These are phyloP conservation scores for Vitis riparia DNA, from an alignment of 164 flowering plant species.

Conservation along the genomic window DNA sequence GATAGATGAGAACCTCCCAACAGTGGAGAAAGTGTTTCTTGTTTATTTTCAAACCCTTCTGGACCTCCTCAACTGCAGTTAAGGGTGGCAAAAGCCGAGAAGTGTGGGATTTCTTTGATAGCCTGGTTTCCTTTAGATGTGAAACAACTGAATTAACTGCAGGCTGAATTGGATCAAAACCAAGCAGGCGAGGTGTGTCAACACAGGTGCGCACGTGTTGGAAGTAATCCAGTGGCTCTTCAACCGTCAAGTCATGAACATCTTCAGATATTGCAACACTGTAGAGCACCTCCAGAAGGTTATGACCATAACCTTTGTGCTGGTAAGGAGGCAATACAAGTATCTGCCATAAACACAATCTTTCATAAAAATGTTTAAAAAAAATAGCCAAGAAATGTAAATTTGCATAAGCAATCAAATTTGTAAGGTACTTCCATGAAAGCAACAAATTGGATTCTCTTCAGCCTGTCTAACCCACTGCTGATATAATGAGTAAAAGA, in stretches of 20 bases:
- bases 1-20: conserved; percentile 90
- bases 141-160: conserved; percentile 40
- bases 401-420: not conserved
- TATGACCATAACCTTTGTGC: conserved; percentile 75
- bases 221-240: conserved; percentile 85
- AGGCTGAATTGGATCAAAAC: conserved; percentile 35
- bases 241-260: conserved; percentile 76
- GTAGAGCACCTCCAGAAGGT: conserved; percentile 64
- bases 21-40: conserved; percentile 85
- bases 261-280: conserved; percentile 65
- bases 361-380: not conserved
- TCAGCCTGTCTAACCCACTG: not conserved
- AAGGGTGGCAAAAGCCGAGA: conserved; percentile 53
- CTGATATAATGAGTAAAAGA: not conserved
- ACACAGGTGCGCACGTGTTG: conserved; percentile 75
- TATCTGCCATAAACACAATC: conserved; percentile 53
- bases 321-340: conserved; percentile 86
- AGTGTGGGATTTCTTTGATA: conserved; percentile 47
- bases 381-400: not conserved
- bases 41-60: conserved; percentile 70
- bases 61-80: conserved; percentile 49
- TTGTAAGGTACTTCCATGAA: not conserved
- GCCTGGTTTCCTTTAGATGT: conserved; percentile 44
- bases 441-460: not conserved
- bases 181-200: conserved; percentile 64